phyloP scores from a whole-genome alignment of 2,329 filamentous ascomycete genomes.

The Phaeoacremonium minimum region DNA sequence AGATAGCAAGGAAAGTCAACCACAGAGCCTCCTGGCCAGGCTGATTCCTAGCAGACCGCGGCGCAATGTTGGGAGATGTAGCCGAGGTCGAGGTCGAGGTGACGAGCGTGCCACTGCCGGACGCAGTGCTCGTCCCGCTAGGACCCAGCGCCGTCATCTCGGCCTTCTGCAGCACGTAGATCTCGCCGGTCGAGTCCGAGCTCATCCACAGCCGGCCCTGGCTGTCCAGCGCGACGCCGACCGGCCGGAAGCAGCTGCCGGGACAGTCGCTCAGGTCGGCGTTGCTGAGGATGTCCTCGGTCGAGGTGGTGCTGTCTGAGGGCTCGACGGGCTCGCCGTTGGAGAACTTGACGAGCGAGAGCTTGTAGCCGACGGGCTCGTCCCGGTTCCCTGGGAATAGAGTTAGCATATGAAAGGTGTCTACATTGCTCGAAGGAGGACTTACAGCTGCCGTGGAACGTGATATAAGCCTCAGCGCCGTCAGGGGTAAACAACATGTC shows the following conservation, averaged over 20 bases:
- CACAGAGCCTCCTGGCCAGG: constrained; percentile 6
- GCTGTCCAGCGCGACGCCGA: constrained; percentile 48
- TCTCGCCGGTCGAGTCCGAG: constrained; percentile 61
- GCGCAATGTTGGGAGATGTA: constrained; percentile 9
- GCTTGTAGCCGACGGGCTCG: constrained; percentile 26
- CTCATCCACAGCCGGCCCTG: constrained; percentile 56
- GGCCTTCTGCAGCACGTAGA: constrained; percentile 46
- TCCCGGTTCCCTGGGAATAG: neutral
- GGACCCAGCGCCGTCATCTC: constrained; percentile 8
- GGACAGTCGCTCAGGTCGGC: constrained; percentile 48
- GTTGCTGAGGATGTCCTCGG: constrained; percentile 52
- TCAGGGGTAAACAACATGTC: constrained; percentile 63
- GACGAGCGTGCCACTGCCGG: constrained; percentile 10
- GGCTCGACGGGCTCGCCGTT: constrained; percentile 34
- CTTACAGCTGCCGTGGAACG: constrained; percentile 66
- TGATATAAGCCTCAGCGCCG: constrained; percentile 58
- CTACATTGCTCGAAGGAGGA: neutral
- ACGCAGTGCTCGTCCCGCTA: constrained; percentile 2
- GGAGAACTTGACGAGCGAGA: constrained; percentile 35
- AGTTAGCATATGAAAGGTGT: neutral
- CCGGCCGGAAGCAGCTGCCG: constrained; percentile 56
- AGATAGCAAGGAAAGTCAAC: constrained; percentile 10
- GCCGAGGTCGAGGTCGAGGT: constrained; percentile 16
- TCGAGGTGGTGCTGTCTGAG: constrained; percentile 38
- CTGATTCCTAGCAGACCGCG: constrained; percentile 8